A percentile compares a stretch with the other conserved stretches of the same genome.
Evolutionary conservation across 805 yeast species (phyloP).

Genomic region (Cyberlindnera subsufficiens): DNA sequence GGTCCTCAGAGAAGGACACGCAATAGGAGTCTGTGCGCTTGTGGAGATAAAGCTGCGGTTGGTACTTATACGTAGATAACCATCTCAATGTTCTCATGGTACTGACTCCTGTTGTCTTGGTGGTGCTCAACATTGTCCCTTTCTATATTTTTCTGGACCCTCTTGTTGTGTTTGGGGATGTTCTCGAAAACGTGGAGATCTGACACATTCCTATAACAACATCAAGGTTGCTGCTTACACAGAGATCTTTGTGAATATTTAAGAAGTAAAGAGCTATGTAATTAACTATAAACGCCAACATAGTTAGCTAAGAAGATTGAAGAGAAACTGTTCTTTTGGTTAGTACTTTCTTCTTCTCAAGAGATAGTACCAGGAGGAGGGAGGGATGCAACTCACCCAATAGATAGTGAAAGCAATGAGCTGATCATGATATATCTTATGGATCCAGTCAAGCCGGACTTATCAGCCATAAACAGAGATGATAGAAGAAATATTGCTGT

Average conservation of each 20-base stretch:
- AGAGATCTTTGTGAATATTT: background rate
- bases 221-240: no score
- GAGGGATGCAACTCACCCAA: constrained; percentile 1
- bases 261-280: background rate
- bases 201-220: no score
- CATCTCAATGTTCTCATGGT: background rate
- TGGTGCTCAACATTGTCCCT: no score
- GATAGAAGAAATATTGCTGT: constrained; percentile 1
- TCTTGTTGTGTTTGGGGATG: no score
- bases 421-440: background rate
- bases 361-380: background rate
- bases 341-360: background rate
- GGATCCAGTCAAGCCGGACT: background rate
- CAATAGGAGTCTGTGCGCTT: background rate
- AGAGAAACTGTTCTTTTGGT: constrained; percentile 31
- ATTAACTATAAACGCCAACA: constrained; percentile 39
- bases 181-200: no score
- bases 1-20: constrained; percentile 14
- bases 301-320: constrained; percentile 35
- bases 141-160: no score
- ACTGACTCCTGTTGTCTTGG: no score
- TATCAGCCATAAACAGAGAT: constrained; percentile 1
- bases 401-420: background rate
- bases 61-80: background rate
- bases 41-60: constrained; percentile 14